A percentile compares a stretch with the other conserved stretches of the same genome.
Evolutionary conservation across 805 yeast genomes (phyloP).

Genomic region (Ogataea methanolica): DNA sequence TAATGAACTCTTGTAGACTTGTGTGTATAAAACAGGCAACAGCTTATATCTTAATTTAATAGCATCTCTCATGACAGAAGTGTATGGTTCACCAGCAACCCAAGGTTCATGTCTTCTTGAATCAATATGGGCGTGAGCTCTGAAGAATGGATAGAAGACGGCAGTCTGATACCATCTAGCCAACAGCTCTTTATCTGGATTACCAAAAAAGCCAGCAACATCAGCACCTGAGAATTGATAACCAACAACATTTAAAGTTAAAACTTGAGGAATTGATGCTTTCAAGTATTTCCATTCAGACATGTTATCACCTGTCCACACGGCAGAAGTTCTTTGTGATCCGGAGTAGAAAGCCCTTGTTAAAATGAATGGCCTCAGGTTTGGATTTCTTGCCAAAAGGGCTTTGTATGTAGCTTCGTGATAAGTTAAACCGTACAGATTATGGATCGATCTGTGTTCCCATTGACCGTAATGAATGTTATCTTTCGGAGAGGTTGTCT

Average conservation of each 20-base stretch:
- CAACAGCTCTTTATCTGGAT: constrained; percentile 76
- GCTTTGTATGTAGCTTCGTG: constrained; percentile 79
- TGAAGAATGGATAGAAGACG: constrained; percentile 91
- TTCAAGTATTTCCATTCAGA: constrained; percentile 86
- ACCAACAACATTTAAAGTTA: constrained; percentile 77
- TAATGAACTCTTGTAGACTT: constrained; percentile 59
- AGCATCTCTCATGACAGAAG: constrained; percentile 62
- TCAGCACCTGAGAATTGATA: constrained; percentile 95
- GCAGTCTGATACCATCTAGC: constrained; percentile 97
- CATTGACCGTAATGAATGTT: constrained; percentile 68
- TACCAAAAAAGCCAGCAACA: constrained; percentile 94
- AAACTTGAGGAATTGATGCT: constrained; percentile 80
- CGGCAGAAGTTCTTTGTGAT: constrained; percentile 84
- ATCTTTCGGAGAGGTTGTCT: constrained; percentile 84
- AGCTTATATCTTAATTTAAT: constrained; percentile 68
- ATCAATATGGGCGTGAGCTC: constrained; percentile 97
- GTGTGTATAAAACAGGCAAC: constrained; percentile 76
- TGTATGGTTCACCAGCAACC: constrained; percentile 72
- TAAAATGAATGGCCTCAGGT: constrained; percentile 76
- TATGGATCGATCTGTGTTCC: constrained; percentile 93
- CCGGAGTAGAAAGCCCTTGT: constrained; percentile 89
- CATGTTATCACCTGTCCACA: constrained; percentile 98
- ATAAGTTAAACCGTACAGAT: constrained; percentile 72
- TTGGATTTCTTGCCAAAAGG: constrained; percentile 43
- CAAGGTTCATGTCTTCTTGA: constrained; percentile 91